Evolutionary conservation across 805 yeast species (phyloP).

Genomic region (Suhomyces sp.): DNA sequence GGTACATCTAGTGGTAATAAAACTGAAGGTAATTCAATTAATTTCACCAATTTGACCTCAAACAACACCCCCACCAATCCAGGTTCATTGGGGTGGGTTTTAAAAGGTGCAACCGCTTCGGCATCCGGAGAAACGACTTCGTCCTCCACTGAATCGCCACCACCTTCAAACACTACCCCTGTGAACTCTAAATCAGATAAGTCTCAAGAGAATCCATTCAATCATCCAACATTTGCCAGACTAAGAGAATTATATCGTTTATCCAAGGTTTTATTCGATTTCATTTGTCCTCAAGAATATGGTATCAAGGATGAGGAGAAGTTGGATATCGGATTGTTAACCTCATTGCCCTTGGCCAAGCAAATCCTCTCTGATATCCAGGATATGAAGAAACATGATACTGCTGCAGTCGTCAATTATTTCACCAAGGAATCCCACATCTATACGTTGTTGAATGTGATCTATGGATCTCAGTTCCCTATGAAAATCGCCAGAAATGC

Average conservation of each 20-base stretch:
- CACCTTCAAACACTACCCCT: too few relatives aligned
- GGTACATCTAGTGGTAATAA: slow-evolving; percentile 10
- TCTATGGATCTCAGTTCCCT: slow-evolving; percentile 92
- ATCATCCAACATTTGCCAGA: slow-evolving; percentile 73
- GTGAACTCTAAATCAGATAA: slow-evolving; percentile 11
- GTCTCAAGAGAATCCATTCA: slow-evolving; percentile 51
- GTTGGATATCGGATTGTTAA: slow-evolving; percentile 89
- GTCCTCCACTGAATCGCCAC: too few relatives aligned
- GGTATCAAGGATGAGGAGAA: slow-evolving; percentile 96
- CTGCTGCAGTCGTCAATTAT: slow-evolving; percentile 83
- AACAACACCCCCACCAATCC: slow-evolving; percentile 40
- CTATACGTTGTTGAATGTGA: slow-evolving; percentile 85
- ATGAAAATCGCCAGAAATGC: slow-evolving; percentile 94
- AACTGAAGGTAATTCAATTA: slow-evolving; percentile 5
- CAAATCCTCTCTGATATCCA: slow-evolving; percentile 81
- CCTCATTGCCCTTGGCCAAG: slow-evolving; percentile 90
- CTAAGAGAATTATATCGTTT: slow-evolving; percentile 85
- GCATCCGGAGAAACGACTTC: slow-evolving; percentile 12
- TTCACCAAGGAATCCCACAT: slow-evolving; percentile 98
- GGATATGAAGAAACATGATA: slow-evolving; percentile 71
- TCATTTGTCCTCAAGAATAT: slow-evolving; percentile 97
- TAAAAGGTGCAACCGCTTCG: slow-evolving; percentile 42
- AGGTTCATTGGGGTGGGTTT: slow-evolving; percentile 75
- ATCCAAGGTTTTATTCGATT: slow-evolving; percentile 92
- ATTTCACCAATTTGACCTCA: slow-evolving; percentile 21